Percentiles rank a stretch among this genome's conserved stretches.
phyloP scores from a whole-genome alignment of 495 filamentous ascomycete species.

The Trichocladium antarcticum region DNA sequence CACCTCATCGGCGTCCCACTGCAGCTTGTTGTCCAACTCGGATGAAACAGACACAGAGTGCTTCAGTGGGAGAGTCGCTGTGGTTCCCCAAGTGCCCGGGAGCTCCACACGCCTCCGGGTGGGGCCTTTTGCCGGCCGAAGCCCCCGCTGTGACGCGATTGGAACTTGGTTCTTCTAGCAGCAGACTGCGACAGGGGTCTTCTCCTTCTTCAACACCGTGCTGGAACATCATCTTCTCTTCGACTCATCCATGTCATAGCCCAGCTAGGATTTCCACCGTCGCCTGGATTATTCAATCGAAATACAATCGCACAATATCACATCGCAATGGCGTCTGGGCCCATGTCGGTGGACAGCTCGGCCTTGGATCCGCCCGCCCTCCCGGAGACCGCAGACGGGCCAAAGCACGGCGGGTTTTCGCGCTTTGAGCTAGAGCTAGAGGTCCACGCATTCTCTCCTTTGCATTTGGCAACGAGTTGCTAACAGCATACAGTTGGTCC shows the following conservation, averaged over 20 bases:
- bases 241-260: too few relatives aligned
- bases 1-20: not conserved
- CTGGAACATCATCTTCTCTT: too few relatives aligned
- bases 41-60: too few relatives aligned
- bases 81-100: too few relatives aligned
- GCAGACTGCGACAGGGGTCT: too few relatives aligned
- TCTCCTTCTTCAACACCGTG: too few relatives aligned
- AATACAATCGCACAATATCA: not conserved
- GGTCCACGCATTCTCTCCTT: constrained; percentile 29
- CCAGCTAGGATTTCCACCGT: not conserved
- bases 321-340: constrained; percentile 20
- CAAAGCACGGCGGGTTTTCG: constrained; percentile 51
- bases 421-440: constrained; percentile 69
- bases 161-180: too few relatives aligned
- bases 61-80: too few relatives aligned
- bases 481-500: constrained; percentile 56
- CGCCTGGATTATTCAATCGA: not conserved
- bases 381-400: constrained; percentile 25
- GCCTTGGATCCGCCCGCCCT: constrained; percentile 22
- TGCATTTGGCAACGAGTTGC: not conserved
- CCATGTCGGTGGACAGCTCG: constrained; percentile 24
- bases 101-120: too few relatives aligned
- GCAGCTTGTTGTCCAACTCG: too few relatives aligned
- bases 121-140: too few relatives aligned
- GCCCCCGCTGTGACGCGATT: too few relatives aligned